Evolutionary conservation across 352 stramenopile species (phyloP).

Genomic region (Globisporangium ultimum): DNA sequence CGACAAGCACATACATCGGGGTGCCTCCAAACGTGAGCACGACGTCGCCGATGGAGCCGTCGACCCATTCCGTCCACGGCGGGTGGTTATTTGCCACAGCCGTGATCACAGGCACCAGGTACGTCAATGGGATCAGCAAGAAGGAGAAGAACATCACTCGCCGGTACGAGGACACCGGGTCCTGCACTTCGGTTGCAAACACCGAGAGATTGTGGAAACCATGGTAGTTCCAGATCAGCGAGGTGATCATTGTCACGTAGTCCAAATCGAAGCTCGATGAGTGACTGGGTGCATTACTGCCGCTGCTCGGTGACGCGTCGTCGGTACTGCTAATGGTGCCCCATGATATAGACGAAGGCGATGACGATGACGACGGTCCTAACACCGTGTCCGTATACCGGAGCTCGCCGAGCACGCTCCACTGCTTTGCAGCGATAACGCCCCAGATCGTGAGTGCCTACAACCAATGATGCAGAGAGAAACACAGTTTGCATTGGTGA

Average conservation of each 20-base stretch:
- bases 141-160: conserved; percentile 39
- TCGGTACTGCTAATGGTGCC: too few species aligned
- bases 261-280: conserved; percentile 12
- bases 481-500: neutral
- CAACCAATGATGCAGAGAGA: neutral
- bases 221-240: conserved; percentile 52
- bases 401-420: conserved; percentile 31
- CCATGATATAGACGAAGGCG: too few species aligned
- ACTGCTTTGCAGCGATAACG: conserved; percentile 25
- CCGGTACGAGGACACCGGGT: conserved; percentile 32
- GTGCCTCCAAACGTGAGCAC: conserved; percentile 35
- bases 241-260: conserved; percentile 25
- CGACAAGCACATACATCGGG: conserved; percentile 26
- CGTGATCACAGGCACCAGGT: conserved; percentile 35
- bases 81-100: conserved; percentile 34
- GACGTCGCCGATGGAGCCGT: conserved; percentile 32
- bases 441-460: conserved; percentile 40
- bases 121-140: conserved; percentile 37
- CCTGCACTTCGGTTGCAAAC: conserved; percentile 37
- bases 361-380: neutral
- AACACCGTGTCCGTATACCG: conserved; percentile 18
- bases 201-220: conserved; percentile 57
- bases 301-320: neutral
- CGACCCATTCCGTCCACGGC: conserved; percentile 40
- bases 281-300: neutral